Evolutionary conservation across 352 stramenopile genomes (phyloP), one percentile per base, ranked within the genome.

Genomic region (Phytopythium boreale): DNA sequence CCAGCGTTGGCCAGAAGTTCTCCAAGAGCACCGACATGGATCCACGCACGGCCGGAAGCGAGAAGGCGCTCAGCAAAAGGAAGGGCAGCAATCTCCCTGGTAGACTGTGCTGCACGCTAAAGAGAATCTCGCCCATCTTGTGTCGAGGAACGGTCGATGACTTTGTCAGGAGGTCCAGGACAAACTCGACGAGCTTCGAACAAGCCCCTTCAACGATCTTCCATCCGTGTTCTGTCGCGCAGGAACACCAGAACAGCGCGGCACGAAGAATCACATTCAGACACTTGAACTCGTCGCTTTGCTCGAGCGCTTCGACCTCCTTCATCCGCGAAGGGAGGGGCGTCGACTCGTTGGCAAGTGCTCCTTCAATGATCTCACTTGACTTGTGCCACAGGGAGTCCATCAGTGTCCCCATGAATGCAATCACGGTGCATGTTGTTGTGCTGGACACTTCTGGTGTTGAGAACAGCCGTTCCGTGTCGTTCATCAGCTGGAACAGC

Each of bases 401-500:
- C 29, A 96, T 67, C 17, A 96, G 56, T 15, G 84, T 93, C 31
- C 74, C 62, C 34, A 79, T 72, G 64, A 94, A 94, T 39, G 61
- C 66, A 39, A 66, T 68, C 26, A 66, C 60, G 67, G 57, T 70
- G 49, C 59, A 52, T n/a, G 75, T 72, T n/a, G 64, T 44, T 41
- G 56, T 27, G 41, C 53, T 64, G 49, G 62, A 68, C 53, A n/a
- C 62, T 19, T 53, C 62, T 37, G 51, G 29, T 5, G 57, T 61
- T 36, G 61, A 63, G 10, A 80, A 77, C 2, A 78, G 62, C 0
- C 58, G 24, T 15, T 63, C 51, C 8, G 79, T 71, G 58, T 93
- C 84, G 50, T 44, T 75, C 71, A 93, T 92, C 3, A 96, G 67
- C 52, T 92, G 78, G 63, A 94, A 96, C 8, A 96, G 66, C 77